phyloP scores from a whole-genome alignment of 208 protist species.

The Acanthamoeba triangularis region DNA sequence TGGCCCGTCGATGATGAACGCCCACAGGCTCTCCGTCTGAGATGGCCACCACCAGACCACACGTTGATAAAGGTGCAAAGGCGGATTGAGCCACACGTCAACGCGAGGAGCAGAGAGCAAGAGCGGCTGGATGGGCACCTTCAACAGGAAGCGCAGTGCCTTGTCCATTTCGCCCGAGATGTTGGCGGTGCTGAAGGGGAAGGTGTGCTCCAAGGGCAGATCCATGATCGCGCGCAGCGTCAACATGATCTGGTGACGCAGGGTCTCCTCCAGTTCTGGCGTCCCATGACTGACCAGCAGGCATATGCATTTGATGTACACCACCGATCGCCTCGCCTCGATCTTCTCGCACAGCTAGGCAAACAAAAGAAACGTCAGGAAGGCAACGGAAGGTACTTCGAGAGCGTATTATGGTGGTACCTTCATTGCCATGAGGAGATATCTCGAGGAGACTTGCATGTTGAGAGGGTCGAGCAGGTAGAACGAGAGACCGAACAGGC shows the following conservation, averaged over 20 bases:
- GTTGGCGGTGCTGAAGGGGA: background rate
- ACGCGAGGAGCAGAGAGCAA: background rate
- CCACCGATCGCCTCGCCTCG: background rate
- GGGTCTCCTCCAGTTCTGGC: background rate
- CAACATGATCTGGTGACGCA: background rate
- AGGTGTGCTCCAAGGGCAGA: background rate
- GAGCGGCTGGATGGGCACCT: background rate
- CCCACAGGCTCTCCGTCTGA: conserved; percentile 43
- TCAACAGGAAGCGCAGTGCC: background rate
- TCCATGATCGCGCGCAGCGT: conserved; percentile 11
- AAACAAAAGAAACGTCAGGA: background rate
- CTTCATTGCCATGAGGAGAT: conserved; percentile 25
- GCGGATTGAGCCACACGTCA: background rate
- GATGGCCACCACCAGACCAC: background rate
- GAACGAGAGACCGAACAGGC: background rate
- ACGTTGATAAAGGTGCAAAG: background rate
- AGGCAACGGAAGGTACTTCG: background rate
- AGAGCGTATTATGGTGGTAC: background rate
- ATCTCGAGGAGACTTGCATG: background rate
- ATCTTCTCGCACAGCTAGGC: conserved; percentile 7
- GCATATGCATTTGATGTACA: conserved; percentile 17
- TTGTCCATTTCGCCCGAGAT: background rate
- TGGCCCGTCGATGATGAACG: conserved; percentile 11
- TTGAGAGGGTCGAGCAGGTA: conserved; percentile 5
- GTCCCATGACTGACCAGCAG: background rate